Base-by-base conservation (phyloP, 805 yeast genomes). In the Candida manassasensis region DNA sequence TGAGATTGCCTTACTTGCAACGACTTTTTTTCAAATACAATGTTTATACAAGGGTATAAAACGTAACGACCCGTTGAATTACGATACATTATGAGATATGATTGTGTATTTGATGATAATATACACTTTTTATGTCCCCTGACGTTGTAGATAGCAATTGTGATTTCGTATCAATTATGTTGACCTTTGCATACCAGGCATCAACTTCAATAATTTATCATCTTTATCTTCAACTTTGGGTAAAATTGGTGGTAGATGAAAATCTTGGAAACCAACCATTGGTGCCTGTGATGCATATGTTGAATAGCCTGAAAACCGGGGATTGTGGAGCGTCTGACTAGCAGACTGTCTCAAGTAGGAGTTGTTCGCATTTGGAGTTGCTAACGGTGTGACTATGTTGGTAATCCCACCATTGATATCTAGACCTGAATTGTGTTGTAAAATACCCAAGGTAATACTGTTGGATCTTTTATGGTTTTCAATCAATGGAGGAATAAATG, bases 271-370 rank as follows among this genome's bases (percentile, higher is more conserved):
- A 9, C n/a, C 14, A 6, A n/a, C 15, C 18, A 19, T 14, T 10
- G 39, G 42, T 15, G 44, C 41, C 3, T 43, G 44, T 6, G 48
- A 44, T 4, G 47, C 43, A 17, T 31, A 35, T 5, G 41, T 25
- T 34, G 44, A 37, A 21, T 35, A 40, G 15, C 12, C 19, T 12
- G 21, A 25, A 29, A 38, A 40, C 12, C 32, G 21, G 19, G 19
- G 32, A 29, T 29, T 18, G 9, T 14, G 12, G 6, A 13, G 8
- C 8, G 29, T 27, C 9, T 27, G 17, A 19, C 22, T 15, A 9
- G 22, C 7, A 6, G 32, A 29, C 13, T 29, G 32, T 18, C 32
- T 15, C 4, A 29, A 6, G 12, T 8, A 29, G 6, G 32, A 29
- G 13, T 16, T 17, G 13, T 29, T 29, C 6, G 32, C 8, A 15